phyloP scores from a whole-genome alignment of 75 land plant genomes.

The Pinus albicaulis region DNA sequence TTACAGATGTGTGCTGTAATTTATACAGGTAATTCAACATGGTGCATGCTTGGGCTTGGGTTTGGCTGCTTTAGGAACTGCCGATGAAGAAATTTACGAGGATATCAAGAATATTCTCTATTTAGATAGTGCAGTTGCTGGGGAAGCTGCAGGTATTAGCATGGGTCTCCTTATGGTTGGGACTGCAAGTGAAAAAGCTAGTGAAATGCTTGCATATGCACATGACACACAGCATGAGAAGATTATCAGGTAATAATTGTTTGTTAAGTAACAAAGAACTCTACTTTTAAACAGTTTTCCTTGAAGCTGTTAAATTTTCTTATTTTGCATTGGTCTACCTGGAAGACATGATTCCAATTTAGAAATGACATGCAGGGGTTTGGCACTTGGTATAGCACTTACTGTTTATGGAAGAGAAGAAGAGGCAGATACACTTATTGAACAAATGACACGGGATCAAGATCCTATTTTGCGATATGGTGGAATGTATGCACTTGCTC shows the following conservation, averaged over 20 bases:
- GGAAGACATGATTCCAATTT: background rate
- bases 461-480: constrained; percentile 57
- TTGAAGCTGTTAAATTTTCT: background rate
- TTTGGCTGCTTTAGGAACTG: constrained; percentile 50
- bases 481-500: constrained; percentile 55
- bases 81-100: constrained; percentile 52
- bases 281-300: background rate
- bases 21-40: constrained; percentile 42
- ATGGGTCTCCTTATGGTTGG: constrained; percentile 63
- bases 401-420: constrained; percentile 58
- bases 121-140: constrained; percentile 49
- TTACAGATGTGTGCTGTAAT: background rate
- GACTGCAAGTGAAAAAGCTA: constrained; percentile 49
- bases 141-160: constrained; percentile 52
- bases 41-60: constrained; percentile 57
- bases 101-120: constrained; percentile 39
- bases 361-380: constrained; percentile 21
- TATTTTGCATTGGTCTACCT: background rate
- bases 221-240: constrained; percentile 60
- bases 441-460: constrained; percentile 62
- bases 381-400: constrained; percentile 49
- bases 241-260: constrained; percentile 33
- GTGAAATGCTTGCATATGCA: constrained; percentile 51
- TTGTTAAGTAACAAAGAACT: background rate
- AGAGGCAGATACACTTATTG: constrained; percentile 53